Conservation (phyloP, 768 basidiomycete genomes). For the Neoboletus brunneissimus region DNA sequence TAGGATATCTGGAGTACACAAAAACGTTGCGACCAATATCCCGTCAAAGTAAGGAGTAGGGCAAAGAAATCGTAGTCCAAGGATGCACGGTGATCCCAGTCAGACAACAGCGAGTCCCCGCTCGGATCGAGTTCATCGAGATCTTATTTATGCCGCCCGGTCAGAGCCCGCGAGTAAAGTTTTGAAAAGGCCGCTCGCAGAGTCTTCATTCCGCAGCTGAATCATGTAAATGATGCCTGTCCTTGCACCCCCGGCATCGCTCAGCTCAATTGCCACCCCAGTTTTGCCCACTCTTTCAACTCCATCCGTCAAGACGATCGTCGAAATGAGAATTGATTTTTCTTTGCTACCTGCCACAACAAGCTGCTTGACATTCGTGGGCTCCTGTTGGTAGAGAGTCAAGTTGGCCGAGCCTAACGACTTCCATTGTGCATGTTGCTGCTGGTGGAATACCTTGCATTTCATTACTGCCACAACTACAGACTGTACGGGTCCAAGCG, state of each 20-base stretch:
- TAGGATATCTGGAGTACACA: constrained; percentile 14
- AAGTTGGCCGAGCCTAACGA: constrained; percentile 84
- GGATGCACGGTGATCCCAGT: neutral
- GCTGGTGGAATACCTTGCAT: constrained; percentile 96
- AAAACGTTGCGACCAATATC: neutral
- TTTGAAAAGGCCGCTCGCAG: constrained; percentile 82
- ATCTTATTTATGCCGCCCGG: constrained; percentile 40
- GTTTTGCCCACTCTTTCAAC: constrained; percentile 99
- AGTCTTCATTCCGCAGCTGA: constrained; percentile 85
- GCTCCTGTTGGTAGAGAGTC: constrained; percentile 80
- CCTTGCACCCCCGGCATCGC: constrained; percentile 77
- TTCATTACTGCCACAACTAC: constrained; percentile 88
- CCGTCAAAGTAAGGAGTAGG: neutral
- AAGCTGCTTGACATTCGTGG: constrained; percentile 91
- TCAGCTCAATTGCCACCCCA: constrained; percentile 93
- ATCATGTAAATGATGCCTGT: constrained; percentile 98
- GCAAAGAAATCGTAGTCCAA: neutral
- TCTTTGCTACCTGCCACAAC: constrained; percentile 84
- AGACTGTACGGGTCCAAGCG: constrained; percentile 69
- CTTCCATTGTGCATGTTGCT: constrained; percentile 98
- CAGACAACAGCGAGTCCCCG: neutral
- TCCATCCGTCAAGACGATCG: constrained; percentile 93
- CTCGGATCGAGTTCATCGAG: neutral
- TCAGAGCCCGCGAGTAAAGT: constrained; percentile 86
- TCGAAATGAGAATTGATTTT: constrained; percentile 82